phyloP scores from a whole-genome alignment of 805 yeast genomes.

The Kodamaea jinghongensis region DNA sequence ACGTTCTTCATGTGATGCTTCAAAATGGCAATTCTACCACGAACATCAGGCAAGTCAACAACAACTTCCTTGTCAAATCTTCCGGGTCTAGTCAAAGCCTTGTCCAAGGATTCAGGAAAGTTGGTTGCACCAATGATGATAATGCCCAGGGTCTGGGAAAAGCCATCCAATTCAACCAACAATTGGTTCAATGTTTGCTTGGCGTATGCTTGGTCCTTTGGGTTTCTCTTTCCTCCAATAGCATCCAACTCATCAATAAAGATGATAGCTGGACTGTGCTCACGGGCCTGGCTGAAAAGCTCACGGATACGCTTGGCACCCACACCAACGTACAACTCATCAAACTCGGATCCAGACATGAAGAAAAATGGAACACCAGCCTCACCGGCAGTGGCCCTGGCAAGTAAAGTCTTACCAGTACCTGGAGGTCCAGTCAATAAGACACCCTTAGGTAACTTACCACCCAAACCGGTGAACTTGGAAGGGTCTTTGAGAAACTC shows the following conservation, averaged over 20 bases:
- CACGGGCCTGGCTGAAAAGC: slow-evolving; percentile 86
- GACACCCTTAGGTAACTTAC: slow-evolving; percentile 96
- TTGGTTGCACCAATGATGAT: slow-evolving; percentile 98
- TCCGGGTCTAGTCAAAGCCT: slow-evolving; percentile 97
- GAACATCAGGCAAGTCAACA: slow-evolving; percentile 95
- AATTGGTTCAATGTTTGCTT: slow-evolving; percentile 96
- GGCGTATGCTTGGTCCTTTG: slow-evolving; percentile 97
- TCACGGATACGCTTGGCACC: slow-evolving; percentile 98
- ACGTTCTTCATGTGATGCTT: slow-evolving; percentile 89
- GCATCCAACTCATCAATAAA: slow-evolving; percentile 98
- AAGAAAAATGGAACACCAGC: slow-evolving; percentile 98
- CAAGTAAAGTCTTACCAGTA: slow-evolving; percentile 94
- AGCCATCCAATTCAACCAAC: slow-evolving; percentile 93
- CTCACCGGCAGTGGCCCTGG: slow-evolving; percentile 98
- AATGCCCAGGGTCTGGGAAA: slow-evolving; percentile 87
- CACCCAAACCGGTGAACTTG: slow-evolving; percentile 94
- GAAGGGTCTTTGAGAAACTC: slow-evolving; percentile 95
- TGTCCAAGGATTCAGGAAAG: slow-evolving; percentile 95
- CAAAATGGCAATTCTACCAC: slow-evolving; percentile 93
- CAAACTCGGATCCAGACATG: slow-evolving; percentile 98
- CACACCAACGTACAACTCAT: slow-evolving; percentile 96
- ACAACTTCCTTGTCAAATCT: slow-evolving; percentile 94
- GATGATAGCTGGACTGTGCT: slow-evolving; percentile 93
- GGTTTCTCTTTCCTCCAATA: slow-evolving; percentile 96
- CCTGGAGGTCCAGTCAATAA: slow-evolving; percentile 98